A percentile compares a stretch with the other conserved stretches of the same genome.
Conservation (phyloP, 176 grass and related monocot genomes). For the bread wheat (Triticum aestivum) region DNA sequence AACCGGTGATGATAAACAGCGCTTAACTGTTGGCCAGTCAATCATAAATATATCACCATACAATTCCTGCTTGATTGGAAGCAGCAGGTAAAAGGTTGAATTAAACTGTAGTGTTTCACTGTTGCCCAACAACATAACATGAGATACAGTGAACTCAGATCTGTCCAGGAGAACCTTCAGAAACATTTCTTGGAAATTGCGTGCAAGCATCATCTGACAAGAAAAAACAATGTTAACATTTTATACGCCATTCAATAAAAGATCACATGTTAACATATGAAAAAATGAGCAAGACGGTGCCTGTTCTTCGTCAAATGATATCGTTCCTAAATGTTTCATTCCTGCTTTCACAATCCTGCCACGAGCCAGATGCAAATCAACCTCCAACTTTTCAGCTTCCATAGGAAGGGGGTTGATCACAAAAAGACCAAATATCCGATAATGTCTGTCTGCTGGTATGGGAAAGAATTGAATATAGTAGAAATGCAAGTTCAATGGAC, state of each 20-base stretch:
- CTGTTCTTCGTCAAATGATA: conserved; percentile 71
- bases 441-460: conserved; percentile 70
- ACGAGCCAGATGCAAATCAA: conserved; percentile 82
- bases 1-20: conserved; percentile 76
- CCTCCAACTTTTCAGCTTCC: conserved; percentile 79
- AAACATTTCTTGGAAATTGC: conserved; percentile 93
- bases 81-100: conserved; percentile 81
- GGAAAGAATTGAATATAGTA: conserved; percentile 88
- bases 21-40: conserved; percentile 73
- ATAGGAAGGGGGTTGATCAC: conserved; percentile 63
- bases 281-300: conserved; percentile 39
- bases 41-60: conserved; percentile 53
- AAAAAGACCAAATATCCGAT: conserved; percentile 94
- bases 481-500: conserved; percentile 57
- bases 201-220: conserved; percentile 67
- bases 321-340: conserved; percentile 53
- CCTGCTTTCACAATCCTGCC: conserved; percentile 78
- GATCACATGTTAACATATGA: conserved; percentile 10
- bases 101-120: conserved; percentile 27
- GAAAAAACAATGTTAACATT: conserved; percentile 6
- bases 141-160: conserved; percentile 59
- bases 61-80: conserved; percentile 68
- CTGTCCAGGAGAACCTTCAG: conserved; percentile 84
- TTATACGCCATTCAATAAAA: conserved; percentile 23
- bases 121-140: conserved; percentile 65